Evolutionary conservation across 1,284 basidiomycete species (phyloP), one percentile per base, ranked within the genome.

Genomic region (Papiliotrema terrestris): DNA sequence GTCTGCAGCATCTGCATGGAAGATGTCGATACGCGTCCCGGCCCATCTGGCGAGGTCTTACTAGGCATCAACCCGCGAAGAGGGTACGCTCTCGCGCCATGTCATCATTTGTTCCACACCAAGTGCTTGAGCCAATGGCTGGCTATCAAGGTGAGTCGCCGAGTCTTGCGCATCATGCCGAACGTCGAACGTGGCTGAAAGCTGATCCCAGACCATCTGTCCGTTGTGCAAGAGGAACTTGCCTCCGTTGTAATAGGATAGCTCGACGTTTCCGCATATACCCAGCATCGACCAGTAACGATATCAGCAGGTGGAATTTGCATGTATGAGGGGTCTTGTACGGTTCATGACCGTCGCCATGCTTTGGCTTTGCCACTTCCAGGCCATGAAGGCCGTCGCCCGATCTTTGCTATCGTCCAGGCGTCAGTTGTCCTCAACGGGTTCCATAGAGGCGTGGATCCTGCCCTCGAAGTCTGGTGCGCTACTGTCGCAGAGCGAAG

Each of bases 1-100:
- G 89, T 92, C 66, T 94, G 91, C 65, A 84, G 88, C 3, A 93
- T 94, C 58, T 94, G 91, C 71, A 91, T 93, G 88, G 91, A 94
- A 57, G 82, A 84, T 8, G 92, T 93, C 57, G 68, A 83, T 41
- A 75, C 84, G n/a, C 83, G 84, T 49, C 73, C 62, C 14, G 50
- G 79, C 41, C 73, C 71, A 8, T 59, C 55, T 23, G 55, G 62
- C 46, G 54, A 63, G 63, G 60, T 62, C 52, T 70, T 78, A 8
- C 53, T 69, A 38, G 70, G 72, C 19, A 58, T 68, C n/a, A 69
- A 72, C 43, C 76, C 80, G 56, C 81, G 84, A 61, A 84, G 86
- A 70, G 82, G 78, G 54, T 93, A 93, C 66, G 90, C 90, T 68
- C 77, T 93, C 54, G 89, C 91, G 5, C 91, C 91, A 3, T 94